Evolutionary conservation across 1,284 basidiomycete species (phyloP).

Genomic region (Moniliophthora roreri): DNA sequence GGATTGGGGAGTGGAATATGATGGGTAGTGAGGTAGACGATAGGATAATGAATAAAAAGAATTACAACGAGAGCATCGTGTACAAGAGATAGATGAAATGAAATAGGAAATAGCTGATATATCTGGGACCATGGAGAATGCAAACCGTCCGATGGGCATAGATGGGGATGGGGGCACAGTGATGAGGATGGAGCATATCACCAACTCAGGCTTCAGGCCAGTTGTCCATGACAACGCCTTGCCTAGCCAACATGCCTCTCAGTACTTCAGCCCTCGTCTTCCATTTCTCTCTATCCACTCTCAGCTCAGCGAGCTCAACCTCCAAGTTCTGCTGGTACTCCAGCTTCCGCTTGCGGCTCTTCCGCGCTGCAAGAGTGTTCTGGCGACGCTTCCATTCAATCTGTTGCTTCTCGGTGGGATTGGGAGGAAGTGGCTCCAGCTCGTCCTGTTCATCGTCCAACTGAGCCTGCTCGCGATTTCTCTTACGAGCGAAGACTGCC

Average conservation of each 20-base stretch:
- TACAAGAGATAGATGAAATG: too few species aligned
- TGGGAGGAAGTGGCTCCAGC: conserved; percentile 29
- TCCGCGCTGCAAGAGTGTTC: conserved; percentile 79
- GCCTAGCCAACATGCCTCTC: conserved; percentile 45
- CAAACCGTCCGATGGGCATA: too few species aligned
- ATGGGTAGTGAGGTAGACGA: too few species aligned
- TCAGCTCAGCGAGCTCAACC: conserved; percentile 44
- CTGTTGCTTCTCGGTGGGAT: conserved; percentile 53
- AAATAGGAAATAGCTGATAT: too few species aligned
- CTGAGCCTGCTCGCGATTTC: conserved; percentile 45
- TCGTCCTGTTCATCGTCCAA: conserved; percentile 28
- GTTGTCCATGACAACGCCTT: conserved; percentile 25
- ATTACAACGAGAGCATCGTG: too few species aligned
- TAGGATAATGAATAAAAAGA: too few species aligned
- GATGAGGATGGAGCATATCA: too few species aligned
- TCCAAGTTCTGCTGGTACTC: conserved; percentile 69
- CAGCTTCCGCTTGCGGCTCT: conserved; percentile 74
- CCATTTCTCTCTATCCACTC: conserved; percentile 56
- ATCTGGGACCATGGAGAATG: too few species aligned
- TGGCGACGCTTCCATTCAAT: conserved; percentile 78
- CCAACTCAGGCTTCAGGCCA: too few species aligned
- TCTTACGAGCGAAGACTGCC: conserved; percentile 55
- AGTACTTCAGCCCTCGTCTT: conserved; percentile 48
- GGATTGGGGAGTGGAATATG: too few species aligned
- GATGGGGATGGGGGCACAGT: too few species aligned